phyloP scores from a whole-genome alignment of 2,329 filamentous ascomycete species.

The Cryphonectria parasitica region DNA sequence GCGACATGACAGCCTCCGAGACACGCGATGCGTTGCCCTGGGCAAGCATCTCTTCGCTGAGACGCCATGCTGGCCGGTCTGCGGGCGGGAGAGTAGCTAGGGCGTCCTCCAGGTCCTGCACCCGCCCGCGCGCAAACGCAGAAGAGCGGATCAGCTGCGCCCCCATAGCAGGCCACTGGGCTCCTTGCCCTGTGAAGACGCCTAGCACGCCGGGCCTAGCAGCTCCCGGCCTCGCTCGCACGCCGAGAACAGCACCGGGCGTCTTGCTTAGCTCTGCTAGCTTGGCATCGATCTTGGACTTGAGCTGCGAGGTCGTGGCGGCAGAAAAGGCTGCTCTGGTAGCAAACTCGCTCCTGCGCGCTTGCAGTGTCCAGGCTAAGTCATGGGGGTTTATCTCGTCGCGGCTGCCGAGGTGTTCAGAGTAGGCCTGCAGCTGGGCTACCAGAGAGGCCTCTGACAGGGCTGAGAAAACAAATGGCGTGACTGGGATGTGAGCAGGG shows the following conservation, averaged over 20 bases:
- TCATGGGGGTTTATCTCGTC: no score
- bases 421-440: slow-evolving; percentile 28
- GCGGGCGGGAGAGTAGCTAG: background rate
- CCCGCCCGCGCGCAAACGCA: background rate
- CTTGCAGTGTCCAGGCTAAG: no score
- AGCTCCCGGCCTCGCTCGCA: background rate
- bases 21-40: slow-evolving; percentile 12
- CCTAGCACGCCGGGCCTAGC: background rate
- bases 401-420: no score
- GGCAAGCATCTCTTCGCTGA: slow-evolving; percentile 15
- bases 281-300: no score
- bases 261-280: no score
- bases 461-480: slow-evolving; percentile 38
- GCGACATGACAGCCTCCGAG: slow-evolving; percentile 8
- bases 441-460: slow-evolving; percentile 37
- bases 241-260: no score
- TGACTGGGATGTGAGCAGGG: background rate
- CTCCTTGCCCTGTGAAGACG: slow-evolving; percentile 41
- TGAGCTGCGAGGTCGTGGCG: no score
- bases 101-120: background rate
- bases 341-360: no score
- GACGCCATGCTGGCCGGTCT: slow-evolving; percentile 20
- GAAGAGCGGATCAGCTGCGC: slow-evolving; percentile 36
- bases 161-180: slow-evolving; percentile 41
- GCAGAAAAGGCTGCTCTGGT: no score